Conservation (phyloP, 441 rosid genomes). For the Jatropha multifida region DNA sequence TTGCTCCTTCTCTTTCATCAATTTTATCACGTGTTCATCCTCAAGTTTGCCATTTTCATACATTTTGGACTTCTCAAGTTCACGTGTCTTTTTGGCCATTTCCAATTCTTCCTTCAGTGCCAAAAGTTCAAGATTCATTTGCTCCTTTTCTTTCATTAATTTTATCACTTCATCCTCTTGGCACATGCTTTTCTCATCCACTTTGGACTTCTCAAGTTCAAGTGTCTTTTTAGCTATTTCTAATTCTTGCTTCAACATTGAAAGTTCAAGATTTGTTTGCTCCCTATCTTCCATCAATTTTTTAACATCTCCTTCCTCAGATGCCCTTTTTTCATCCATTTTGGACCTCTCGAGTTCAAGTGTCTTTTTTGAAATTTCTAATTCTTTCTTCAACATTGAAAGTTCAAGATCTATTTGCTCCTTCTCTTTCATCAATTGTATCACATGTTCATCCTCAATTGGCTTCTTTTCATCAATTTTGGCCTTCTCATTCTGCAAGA, state of each 20-base stretch:
- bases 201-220: slow-evolving; percentile 18
- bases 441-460: slow-evolving; percentile 40
- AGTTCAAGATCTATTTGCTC: slow-evolving; percentile 37
- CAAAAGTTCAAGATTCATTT: slow-evolving; percentile 7
- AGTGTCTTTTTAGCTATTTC: not conserved
- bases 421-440: slow-evolving; percentile 42
- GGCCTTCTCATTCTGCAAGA: slow-evolving; percentile 49
- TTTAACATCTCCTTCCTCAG: not conserved
- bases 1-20: slow-evolving; percentile 18
- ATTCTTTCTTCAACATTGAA: slow-evolving; percentile 48
- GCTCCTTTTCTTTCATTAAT: slow-evolving; percentile 25
- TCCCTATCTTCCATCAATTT: not conserved
- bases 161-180: slow-evolving; percentile 13
- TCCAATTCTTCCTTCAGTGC: slow-evolving; percentile 7
- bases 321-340: not conserved
- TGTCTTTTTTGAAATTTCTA: slow-evolving; percentile 45
- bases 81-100: not conserved
- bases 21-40: not conserved
- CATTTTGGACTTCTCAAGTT: slow-evolving; percentile 6
- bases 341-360: not conserved
- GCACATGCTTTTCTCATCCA: slow-evolving; percentile 5
- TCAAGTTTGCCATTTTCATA: slow-evolving; percentile 1
- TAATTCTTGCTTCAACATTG: slow-evolving; percentile 2
- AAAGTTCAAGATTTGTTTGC: not conserved
- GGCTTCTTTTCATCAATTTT: slow-evolving; percentile 53